A percentile compares a stretch with the other conserved stretches of the same genome.
phyloP scores from a whole-genome alignment of 345 rosid genomes.

The Eucalyptus melliodora region DNA sequence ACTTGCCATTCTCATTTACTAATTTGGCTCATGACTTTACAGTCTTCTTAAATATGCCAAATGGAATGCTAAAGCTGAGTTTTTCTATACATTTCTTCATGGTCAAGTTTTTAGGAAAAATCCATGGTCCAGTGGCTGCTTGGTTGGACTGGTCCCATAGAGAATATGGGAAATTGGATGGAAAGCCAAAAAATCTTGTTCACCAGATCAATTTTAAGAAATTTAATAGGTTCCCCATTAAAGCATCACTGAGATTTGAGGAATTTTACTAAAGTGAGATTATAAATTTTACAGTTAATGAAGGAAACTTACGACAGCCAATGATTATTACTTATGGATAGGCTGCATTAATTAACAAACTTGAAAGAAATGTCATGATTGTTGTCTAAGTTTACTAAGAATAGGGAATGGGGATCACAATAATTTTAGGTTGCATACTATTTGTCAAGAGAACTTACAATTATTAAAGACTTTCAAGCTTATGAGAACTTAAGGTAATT shows the following conservation, averaged over 20 bases:
- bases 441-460: not conserved
- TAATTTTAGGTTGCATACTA: not conserved
- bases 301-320: not conserved
- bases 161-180: not conserved
- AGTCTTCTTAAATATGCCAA: not conserved
- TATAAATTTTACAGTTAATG: not conserved
- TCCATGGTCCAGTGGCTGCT: not conserved
- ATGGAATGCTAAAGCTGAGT: not conserved
- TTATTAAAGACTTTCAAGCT: not conserved
- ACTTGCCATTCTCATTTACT: not conserved
- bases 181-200: not conserved
- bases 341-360: not conserved
- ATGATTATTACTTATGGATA: not conserved
- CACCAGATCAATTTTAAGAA: not conserved
- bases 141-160: not conserved
- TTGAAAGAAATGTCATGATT: not conserved
- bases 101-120: not conserved
- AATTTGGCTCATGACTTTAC: not conserved
- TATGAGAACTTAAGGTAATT: not conserved
- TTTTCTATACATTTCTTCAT: not conserved
- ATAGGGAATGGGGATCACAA: not conserved
- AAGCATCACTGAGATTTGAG: not conserved
- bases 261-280: not conserved
- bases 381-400: not conserved
- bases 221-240: not conserved